Evolutionary conservation across 495 filamentous ascomycete species (phyloP).

Genomic region (Penicillium fimorum): DNA sequence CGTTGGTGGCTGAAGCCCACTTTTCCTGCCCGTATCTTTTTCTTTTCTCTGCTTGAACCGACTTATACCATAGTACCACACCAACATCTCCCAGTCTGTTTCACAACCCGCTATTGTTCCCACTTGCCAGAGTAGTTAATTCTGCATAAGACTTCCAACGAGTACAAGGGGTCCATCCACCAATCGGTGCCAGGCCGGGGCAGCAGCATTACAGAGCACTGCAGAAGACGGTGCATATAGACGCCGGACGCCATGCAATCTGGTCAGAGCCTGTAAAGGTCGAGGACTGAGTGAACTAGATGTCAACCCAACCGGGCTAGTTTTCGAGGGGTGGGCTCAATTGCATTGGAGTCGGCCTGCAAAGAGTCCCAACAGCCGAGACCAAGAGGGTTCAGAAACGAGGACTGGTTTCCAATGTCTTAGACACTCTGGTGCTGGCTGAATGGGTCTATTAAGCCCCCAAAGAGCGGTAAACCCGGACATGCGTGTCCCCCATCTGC

Average conservation of each 20-base stretch:
- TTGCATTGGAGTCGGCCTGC: constrained; percentile 10
- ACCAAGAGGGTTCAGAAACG: constrained; percentile 8
- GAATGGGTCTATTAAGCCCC: constrained; percentile 3
- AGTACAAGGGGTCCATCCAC: constrained; percentile 7
- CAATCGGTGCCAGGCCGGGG: constrained; percentile 4
- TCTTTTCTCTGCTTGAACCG: constrained; percentile 5
- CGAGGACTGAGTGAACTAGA: constrained; percentile 5
- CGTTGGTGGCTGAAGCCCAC: constrained; percentile 23
- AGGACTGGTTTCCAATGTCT: constrained; percentile 26
- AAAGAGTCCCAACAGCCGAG: constrained; percentile 17
- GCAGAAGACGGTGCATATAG: constrained; percentile 17
- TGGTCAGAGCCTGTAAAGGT: not conserved
- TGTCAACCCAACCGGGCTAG: constrained; percentile 5
- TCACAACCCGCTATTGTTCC: constrained; percentile 21
- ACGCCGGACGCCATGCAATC: constrained; percentile 8
- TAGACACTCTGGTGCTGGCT: constrained; percentile 17
- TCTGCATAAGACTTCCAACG: constrained; percentile 8
- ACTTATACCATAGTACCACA: constrained; percentile 15
- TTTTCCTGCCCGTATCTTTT: constrained; percentile 7
- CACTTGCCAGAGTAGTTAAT: constrained; percentile 11
- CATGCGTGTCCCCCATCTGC: constrained; percentile 13
- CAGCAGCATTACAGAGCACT: constrained; percentile 8
- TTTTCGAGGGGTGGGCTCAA: not conserved
- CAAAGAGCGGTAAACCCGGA: constrained; percentile 27
- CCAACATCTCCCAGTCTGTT: constrained; percentile 18